A percentile compares a stretch with the other conserved stretches of the same genome.
Conservation (phyloP, 208 protist species). For the Trypanosoma grayi region DNA sequence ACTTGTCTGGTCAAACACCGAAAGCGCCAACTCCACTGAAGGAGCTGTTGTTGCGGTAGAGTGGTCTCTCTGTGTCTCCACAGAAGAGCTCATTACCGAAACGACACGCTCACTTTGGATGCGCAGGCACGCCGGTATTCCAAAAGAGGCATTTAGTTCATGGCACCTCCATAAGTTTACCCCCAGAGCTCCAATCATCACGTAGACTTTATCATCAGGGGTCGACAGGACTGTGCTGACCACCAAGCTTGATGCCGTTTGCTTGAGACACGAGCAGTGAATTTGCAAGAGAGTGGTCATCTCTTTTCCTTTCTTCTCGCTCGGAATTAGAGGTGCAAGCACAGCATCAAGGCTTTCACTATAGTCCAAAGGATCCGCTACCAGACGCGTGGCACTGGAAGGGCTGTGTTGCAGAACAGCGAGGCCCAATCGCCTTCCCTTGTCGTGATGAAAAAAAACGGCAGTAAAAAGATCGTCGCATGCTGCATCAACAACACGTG, state of each 20-base stretch:
- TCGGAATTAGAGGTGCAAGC: slow-evolving; percentile 7
- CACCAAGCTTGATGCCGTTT: slow-evolving; percentile 35
- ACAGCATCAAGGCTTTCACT: slow-evolving; percentile 20
- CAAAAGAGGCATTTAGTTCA: slow-evolving; percentile 20
- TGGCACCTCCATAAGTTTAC: slow-evolving; percentile 41
- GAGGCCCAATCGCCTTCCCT: slow-evolving; percentile 23
- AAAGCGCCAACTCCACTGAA: slow-evolving; percentile 47
- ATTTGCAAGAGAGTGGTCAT: slow-evolving; percentile 24
- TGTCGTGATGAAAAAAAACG: slow-evolving; percentile 33
- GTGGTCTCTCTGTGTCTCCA: slow-evolving; percentile 31
- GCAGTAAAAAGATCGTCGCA: slow-evolving; percentile 17
- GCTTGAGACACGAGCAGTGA: slow-evolving; percentile 28
- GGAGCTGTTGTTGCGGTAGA: slow-evolving; percentile 27
- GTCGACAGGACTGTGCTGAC: slow-evolving; percentile 30
- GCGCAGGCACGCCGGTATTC: slow-evolving; percentile 27
- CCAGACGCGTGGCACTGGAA: slow-evolving; percentile 5
- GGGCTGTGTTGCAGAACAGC: slow-evolving; percentile 25
- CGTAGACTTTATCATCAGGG: slow-evolving; percentile 20
- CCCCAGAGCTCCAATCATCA: slow-evolving; percentile 36
- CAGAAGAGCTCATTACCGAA: slow-evolving; percentile 34
- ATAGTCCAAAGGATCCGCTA: slow-evolving; percentile 24
- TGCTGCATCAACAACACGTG: slow-evolving; percentile 17
- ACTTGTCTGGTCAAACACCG: slow-evolving; percentile 41
- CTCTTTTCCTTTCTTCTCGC: slow-evolving; percentile 1
- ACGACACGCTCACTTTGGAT: slow-evolving; percentile 32